Evolutionary conservation across 2,329 filamentous ascomycete genomes (phyloP).

Genomic region (Fusarium brachygibbosum): DNA sequence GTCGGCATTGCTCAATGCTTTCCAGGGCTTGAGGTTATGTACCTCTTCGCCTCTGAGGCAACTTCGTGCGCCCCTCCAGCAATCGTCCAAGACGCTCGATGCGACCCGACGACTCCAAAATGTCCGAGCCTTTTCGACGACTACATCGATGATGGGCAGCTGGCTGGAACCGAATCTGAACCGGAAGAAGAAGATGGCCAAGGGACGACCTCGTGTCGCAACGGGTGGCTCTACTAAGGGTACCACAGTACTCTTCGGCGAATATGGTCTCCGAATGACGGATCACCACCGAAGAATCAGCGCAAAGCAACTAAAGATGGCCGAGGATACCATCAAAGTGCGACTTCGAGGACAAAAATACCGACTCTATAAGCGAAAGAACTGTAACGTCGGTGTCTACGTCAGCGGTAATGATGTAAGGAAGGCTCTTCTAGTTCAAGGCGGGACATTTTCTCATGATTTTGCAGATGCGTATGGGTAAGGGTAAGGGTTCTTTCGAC

Average conservation of each 20-base stretch:
- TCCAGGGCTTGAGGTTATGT: constrained; percentile 64
- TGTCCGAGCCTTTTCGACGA: constrained; percentile 80
- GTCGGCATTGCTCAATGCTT: constrained; percentile 63
- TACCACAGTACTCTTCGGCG: constrained; percentile 95
- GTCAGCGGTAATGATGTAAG: constrained; percentile 90
- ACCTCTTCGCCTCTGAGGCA: constrained; percentile 57
- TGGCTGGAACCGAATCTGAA: constrained; percentile 86
- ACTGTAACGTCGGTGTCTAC: constrained; percentile 95
- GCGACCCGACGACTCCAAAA: constrained; percentile 58
- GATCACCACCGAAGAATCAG: constrained; percentile 94
- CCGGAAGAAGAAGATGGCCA: constrained; percentile 89
- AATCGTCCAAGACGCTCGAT: constrained; percentile 49
- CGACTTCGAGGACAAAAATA: constrained; percentile 92
- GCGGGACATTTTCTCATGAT: constrained; percentile 36
- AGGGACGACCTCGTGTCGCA: constrained; percentile 87
- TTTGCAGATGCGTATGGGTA: constrained; percentile 90
- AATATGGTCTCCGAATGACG: constrained; percentile 92
- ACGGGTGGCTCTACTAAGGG: constrained; percentile 93
- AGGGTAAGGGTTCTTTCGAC: constrained; percentile 97
- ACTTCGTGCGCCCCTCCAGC: constrained; percentile 52
- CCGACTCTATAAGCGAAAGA: constrained; percentile 89
- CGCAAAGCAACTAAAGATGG: constrained; percentile 86
- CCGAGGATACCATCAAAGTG: constrained; percentile 92
- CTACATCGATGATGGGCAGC: constrained; percentile 69
- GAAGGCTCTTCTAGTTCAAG: constrained; percentile 16